Evolutionary conservation across 805 yeast species (phyloP).

Genomic region (Myxozyma melibiosi): DNA sequence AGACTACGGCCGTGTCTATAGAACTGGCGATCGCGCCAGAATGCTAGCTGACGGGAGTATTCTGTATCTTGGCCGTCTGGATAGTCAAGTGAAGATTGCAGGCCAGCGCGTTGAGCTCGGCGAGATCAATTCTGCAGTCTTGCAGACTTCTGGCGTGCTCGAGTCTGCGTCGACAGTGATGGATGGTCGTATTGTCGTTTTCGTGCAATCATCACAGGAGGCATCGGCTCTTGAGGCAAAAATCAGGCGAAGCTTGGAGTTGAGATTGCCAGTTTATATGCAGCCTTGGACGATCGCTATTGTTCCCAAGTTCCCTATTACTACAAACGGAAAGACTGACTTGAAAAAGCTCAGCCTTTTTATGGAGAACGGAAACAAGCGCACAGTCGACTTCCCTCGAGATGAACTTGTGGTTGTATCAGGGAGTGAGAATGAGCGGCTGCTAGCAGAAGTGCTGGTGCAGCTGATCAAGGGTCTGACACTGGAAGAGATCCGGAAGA

Average conservation of each 20-base stretch:
- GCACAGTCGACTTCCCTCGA: background rate
- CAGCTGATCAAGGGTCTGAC: background rate
- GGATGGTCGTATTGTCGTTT: background rate
- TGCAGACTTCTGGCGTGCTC: slow-evolving; percentile 3
- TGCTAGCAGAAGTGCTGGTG: slow-evolving; percentile 11
- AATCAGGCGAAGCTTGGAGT: background rate
- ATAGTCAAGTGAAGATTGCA: slow-evolving; percentile 39
- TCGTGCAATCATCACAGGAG: slow-evolving; percentile 2
- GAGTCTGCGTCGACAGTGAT: slow-evolving; percentile 23
- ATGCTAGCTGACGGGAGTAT: slow-evolving; percentile 35
- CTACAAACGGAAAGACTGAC: slow-evolving; percentile 33
- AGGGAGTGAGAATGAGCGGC: slow-evolving; percentile 10
- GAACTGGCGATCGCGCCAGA: slow-evolving; percentile 37
- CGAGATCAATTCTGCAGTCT: slow-evolving; percentile 34
- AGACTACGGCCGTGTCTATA: slow-evolving; percentile 22
- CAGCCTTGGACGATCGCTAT: slow-evolving; percentile 27
- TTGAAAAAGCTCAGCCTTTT: background rate
- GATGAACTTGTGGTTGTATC: background rate
- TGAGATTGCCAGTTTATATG: slow-evolving; percentile 33
- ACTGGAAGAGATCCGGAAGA: background rate
- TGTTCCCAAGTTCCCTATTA: slow-evolving; percentile 26
- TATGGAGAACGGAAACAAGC: background rate
- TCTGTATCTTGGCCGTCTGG: slow-evolving; percentile 37
- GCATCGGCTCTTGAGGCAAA: background rate
- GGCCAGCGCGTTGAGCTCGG: slow-evolving; percentile 41